Base-by-base conservation (phyloP, 2,329 filamentous ascomycete genomes). In the Zymoseptoria pseudotritici region DNA sequence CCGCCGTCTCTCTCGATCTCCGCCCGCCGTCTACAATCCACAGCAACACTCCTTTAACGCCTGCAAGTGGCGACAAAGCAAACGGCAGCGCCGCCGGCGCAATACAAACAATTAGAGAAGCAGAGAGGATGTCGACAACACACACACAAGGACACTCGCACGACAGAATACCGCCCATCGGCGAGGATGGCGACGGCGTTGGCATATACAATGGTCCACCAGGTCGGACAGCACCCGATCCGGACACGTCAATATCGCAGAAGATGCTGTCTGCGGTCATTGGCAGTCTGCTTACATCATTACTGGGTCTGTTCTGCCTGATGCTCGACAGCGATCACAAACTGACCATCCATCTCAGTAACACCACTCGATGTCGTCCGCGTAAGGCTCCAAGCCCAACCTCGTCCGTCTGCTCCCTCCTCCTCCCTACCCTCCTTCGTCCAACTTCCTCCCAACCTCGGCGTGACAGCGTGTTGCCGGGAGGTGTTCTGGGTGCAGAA, bases 401-500 rank as follows among this genome's bases (percentile, higher is more conserved):
- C 80, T 60, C 56, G 58, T 54, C 78, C 83, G 69, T 79, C 84
- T 66, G 64, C 71, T 58, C 82, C 67, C 77, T 82, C 84, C 66
- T 64, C 71, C 58, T 82, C 67, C 77, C 82, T 71, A 66, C 71
- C 75, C 60, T 77, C 77, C 54, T 83, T 88, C 66, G 86, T 85
- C 63, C 84, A 87, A 65, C 83, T 94, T 54, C 90, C 91, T 58
- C 86, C 89, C 29, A 90, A 93, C 70, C 83, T 97, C 55, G 94
- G 94, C 62, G 90, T 97, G 58, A 96, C 92, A 17, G 86, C 92
- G 49, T 99, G 94, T 76, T 99, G 94, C 73, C 87, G 94, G 62
- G 93, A 99, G 74, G 93, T 99, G 42, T 99, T 97, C 75, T 99
- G 96, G 81, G 86, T 93, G 64, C 92, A 91, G 66, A 92, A 95